A percentile compares a stretch with the other conserved stretches of the same genome.
These are phyloP conservation scores for Nepenthes alata DNA, from an alignment of 179 eudicot species.

Conservation along the genomic window DNA sequence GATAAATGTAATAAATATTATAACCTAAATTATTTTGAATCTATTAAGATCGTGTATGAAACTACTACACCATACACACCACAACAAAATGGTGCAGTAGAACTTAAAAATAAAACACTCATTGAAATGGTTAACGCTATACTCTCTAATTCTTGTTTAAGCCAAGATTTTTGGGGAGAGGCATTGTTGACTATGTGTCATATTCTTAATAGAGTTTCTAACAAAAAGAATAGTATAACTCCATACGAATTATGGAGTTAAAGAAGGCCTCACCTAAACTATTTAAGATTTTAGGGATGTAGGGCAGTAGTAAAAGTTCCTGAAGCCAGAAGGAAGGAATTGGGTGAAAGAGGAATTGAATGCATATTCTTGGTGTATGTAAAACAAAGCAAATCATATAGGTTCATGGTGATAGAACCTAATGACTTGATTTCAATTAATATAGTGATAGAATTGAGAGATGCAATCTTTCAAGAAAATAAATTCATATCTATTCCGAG, in stretches of 20 bases:
- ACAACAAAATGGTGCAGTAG: background rate
- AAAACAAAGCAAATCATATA: background rate
- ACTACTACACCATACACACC: background rate
- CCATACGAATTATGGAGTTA: too few species aligned
- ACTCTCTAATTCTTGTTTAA: background rate
- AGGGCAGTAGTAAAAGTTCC: background rate
- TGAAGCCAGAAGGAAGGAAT: background rate
- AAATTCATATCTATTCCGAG: background rate
- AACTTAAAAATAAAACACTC: background rate
- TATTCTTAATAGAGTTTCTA: background rate
- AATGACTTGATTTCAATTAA: background rate
- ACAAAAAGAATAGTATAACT: too few species aligned
- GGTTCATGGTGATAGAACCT: constrained; percentile 1
- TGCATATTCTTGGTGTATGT: constrained; percentile 4
- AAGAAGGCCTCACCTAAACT: too few species aligned
- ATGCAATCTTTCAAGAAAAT: background rate
- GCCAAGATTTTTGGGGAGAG: background rate
- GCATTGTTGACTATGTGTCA: background rate
- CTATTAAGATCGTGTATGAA: background rate
- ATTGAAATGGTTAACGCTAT: background rate
- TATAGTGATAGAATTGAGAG: background rate
- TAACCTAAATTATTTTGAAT: background rate
- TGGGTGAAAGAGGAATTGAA: background rate
- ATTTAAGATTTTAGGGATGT: constrained; percentile 2
- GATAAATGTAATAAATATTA: background rate